Evolutionary conservation across 306 rosid species (phyloP).

Genomic region (Cicer yamashitae): DNA sequence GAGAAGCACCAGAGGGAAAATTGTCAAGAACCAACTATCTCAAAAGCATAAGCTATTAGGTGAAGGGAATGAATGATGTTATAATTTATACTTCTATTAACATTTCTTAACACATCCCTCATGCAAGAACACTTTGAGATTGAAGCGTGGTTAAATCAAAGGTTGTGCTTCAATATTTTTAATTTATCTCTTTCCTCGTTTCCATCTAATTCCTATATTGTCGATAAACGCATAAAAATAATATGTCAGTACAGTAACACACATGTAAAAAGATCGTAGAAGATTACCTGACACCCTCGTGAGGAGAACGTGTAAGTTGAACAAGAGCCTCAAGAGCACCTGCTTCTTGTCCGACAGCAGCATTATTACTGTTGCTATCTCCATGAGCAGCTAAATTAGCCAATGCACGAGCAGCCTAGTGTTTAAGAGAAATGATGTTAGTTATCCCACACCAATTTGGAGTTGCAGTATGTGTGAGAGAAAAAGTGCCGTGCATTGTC

Average conservation of each 20-base stretch:
- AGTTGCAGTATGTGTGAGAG: not conserved
- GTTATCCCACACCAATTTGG: conserved; percentile 38
- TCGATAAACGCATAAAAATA: conserved; percentile 12
- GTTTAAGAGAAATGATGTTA: conserved; percentile 39
- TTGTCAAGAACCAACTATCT: conserved; percentile 15
- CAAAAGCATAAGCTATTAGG: conserved; percentile 20
- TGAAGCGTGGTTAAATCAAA: conserved; percentile 6
- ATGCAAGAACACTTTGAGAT: not conserved
- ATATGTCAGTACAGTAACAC: not conserved
- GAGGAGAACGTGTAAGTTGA: conserved; percentile 93
- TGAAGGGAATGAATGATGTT: not conserved
- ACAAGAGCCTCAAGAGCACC: conserved; percentile 99
- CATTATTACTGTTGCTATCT: conserved; percentile 96
- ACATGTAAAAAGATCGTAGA: conserved; percentile 19
- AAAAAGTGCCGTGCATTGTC: too few species aligned
- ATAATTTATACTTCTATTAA: not conserved
- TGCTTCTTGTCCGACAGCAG: conserved; percentile 98
- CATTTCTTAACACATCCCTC: not conserved
- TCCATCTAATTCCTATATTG: conserved; percentile 24
- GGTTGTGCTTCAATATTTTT: not conserved
- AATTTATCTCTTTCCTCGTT: conserved; percentile 11
- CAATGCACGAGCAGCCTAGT: conserved; percentile 99
- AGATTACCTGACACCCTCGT: conserved; percentile 96
- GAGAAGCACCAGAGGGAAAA: conserved; percentile 18
- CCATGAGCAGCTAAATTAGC: conserved; percentile 99